Evolutionary conservation across 352 stramenopile genomes (phyloP), one percentile per base, ranked within the genome.

Genomic region (Phytophthora melonis): DNA sequence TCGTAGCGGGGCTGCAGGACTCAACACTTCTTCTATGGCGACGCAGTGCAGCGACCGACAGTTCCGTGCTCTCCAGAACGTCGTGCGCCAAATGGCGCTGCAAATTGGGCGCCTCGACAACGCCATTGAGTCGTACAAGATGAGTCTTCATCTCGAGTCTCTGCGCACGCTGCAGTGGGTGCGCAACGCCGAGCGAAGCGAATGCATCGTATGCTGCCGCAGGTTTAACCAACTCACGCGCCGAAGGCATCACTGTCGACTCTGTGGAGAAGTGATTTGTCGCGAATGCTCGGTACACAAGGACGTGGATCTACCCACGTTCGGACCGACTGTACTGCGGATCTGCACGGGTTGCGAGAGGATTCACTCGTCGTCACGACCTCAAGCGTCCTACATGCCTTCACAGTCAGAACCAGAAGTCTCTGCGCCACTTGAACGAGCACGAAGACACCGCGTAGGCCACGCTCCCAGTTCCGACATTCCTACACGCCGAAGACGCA

Each of bases 201-300:
- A 91, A 77, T 95, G 89, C 63, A 74, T 80, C 11, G 74, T 90
- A 14, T 95, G 89, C 66, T 90, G 70, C 30, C 80, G 87, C 9
- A 80, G 82, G 18, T 96, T 96, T 66, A 79, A 92, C 45, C 83
- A 88, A 52, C 72, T 93, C 49, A 82, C 81, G 18, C 83, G 88
- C 18, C 81, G 89, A 34, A 79, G 86, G 32, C 89, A 93, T 60
- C 87, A 93, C 67, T 96, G 89, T n/a, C 86, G 85, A 4, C 65
- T 93, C 13, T 96, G 89, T 58, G 83, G 84, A 63, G 84, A 93
- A 55, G 79, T 93, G 21, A 92, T 95, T 54, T 95, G 89, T 57
- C 81, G 84, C 1, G 77, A 90, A 50, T 95, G 89, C 60, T 93
- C 86, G 18, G 75, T 90, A 11, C 79, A 90, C 55, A 93, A 94